Conservation (phyloP, 2,329 filamentous ascomycete genomes). For the Stagonosporopsis cucurbitacearum region DNA sequence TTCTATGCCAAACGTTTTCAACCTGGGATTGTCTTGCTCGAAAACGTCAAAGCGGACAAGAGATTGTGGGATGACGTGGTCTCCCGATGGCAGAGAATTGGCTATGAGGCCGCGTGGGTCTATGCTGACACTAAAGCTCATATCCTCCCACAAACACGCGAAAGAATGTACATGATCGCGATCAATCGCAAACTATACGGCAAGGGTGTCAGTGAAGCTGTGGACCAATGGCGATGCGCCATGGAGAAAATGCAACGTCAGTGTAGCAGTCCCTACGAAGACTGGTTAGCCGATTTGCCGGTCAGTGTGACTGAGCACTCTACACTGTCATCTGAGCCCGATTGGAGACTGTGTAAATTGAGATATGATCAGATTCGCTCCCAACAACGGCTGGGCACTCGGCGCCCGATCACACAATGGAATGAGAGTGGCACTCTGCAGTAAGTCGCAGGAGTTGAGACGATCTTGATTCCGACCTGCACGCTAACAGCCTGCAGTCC, state of each 20-base stretch:
- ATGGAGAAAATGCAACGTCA: slow-evolving; percentile 60
- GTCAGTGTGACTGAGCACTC: slow-evolving; percentile 55
- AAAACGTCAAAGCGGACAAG: slow-evolving; percentile 65
- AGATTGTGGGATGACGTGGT: slow-evolving; percentile 66
- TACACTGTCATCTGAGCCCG: slow-evolving; percentile 37
- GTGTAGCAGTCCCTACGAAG: slow-evolving; percentile 67
- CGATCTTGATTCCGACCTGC: background rate
- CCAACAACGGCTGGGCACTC: slow-evolving; percentile 58
- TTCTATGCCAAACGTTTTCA: slow-evolving; percentile 61
- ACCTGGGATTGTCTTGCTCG: slow-evolving; percentile 71
- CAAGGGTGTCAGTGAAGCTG: slow-evolving; percentile 18
- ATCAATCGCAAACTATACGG: slow-evolving; percentile 42
- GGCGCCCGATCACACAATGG: slow-evolving; percentile 67
- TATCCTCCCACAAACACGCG: slow-evolving; percentile 72
- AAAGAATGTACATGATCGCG: slow-evolving; percentile 56
- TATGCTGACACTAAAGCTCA: slow-evolving; percentile 72
- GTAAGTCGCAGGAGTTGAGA: slow-evolving; percentile 7
- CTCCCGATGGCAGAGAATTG: slow-evolving; percentile 55
- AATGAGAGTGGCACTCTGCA: slow-evolving; percentile 59
- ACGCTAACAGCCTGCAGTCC: slow-evolving; percentile 38
- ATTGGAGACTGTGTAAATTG: slow-evolving; percentile 65
- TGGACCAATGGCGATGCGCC: slow-evolving; percentile 51
- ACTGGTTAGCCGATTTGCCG: slow-evolving; percentile 66
- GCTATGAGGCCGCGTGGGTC: slow-evolving; percentile 61
- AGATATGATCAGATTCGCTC: slow-evolving; percentile 65